Percentiles rank a stretch among this genome's conserved stretches.
Conservation (phyloP, 495 filamentous ascomycete species). For the Podospora sp. region DNA sequence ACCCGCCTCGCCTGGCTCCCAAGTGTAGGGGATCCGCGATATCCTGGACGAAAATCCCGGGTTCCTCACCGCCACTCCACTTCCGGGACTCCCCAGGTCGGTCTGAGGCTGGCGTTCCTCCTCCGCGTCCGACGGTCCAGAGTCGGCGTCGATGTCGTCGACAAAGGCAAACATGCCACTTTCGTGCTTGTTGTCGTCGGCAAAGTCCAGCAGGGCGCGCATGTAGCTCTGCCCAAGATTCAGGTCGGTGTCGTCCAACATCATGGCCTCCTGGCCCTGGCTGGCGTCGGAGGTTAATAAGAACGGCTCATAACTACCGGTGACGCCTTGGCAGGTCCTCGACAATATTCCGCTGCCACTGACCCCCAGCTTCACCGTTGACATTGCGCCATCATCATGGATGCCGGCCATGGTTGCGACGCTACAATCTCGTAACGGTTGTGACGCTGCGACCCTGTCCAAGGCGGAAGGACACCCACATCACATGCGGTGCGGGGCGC, state of each 20-base stretch:
- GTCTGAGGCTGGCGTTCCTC: background rate
- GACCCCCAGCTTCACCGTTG: background rate
- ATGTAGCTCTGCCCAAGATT: conserved; percentile 22
- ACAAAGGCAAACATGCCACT: background rate
- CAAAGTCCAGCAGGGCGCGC: conserved; percentile 25
- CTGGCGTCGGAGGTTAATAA: background rate
- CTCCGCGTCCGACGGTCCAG: conserved; percentile 13
- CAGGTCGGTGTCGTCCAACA: background rate
- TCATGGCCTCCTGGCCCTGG: background rate
- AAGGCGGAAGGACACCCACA: background rate
- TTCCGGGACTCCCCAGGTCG: background rate
- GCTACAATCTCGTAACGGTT: conserved; percentile 5
- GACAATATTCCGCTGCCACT: background rate
- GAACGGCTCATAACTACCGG: background rate
- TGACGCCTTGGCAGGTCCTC: background rate
- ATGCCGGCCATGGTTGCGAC: conserved; percentile 2
- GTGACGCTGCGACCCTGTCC: conserved; percentile 6
- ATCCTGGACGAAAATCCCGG: conserved; percentile 17
- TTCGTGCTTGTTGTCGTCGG: conserved; percentile 22
- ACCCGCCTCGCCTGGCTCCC: conserved; percentile 1
- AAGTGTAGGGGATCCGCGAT: conserved; percentile 18
- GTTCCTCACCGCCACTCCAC: background rate
- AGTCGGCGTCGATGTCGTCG: conserved; percentile 33
- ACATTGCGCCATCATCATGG: background rate
- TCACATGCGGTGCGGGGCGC: background rate